These are phyloP conservation scores for Allium cepa DNA, from an alignment of 106 monocot species.

Conservation along the genomic window DNA sequence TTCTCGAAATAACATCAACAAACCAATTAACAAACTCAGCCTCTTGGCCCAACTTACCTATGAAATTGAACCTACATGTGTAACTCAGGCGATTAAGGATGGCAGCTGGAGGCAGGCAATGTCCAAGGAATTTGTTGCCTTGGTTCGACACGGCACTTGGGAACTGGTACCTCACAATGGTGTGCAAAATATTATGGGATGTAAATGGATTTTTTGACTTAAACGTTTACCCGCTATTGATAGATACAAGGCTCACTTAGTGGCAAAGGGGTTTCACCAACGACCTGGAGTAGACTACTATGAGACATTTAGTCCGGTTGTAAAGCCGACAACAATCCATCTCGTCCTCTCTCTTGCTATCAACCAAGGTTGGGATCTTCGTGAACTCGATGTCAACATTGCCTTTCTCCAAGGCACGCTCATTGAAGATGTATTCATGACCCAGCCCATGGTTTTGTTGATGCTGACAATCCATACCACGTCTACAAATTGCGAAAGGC, in stretches of 20 bases:
- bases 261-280: constrained; percentile 3
- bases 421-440: not conserved
- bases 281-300: not conserved
- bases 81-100: constrained; percentile 7
- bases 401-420: not conserved
- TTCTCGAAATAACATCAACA: not conserved
- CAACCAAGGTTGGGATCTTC: not conserved
- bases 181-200: not conserved
- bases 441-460: not conserved
- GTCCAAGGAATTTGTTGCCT: constrained; percentile 4
- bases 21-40: not conserved
- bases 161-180: constrained; percentile 3
- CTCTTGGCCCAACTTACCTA: too few relatives aligned
- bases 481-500: not conserved
- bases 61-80: constrained; percentile 3
- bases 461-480: not conserved
- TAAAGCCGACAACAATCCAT: not conserved
- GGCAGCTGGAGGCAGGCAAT: not conserved
- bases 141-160: constrained; percentile 7
- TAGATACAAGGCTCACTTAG: not conserved
- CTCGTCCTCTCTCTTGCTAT: not conserved
- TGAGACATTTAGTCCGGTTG: not conserved
- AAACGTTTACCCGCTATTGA: not conserved
- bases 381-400: not conserved
- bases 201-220: not conserved